Base-by-base conservation (phyloP, 352 stramenopile species). In the Pythium aristosporum region DNA sequence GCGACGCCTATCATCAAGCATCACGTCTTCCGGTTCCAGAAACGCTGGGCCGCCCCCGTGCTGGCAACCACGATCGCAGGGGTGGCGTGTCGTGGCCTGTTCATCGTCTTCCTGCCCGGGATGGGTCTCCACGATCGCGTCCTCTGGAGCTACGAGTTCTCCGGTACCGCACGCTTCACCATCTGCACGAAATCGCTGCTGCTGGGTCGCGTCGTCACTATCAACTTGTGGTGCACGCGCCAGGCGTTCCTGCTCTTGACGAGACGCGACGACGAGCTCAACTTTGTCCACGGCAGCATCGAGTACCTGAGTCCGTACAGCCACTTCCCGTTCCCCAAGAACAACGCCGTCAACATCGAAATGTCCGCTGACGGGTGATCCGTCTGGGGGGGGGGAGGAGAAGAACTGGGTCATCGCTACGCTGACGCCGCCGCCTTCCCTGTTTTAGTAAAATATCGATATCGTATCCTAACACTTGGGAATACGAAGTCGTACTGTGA, bases 211-310 rank as follows among this genome's bases (percentile, higher is more conserved):
- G 37, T 47, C n/a, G 37, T 57, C 9, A 65, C 48, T 2, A 57
- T 58, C 21, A 18, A 48, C 1, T 13, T 59, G 18, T 65, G 58
- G 58, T 53, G 49, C 28, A 53, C 37, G 18, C 58, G 58, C 23
- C 58, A 65, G 41, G 48, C 25, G 3, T 65, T 44, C 21, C 25
- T 65, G 48, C 39, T 58, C 10, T 21, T 23, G 3, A 53, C 58
- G 23, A 34, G 58, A 32, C 13, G n/a, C 1, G 58, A 65, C 3
- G 58, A 65, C 39, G 58, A 65, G 28, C 58, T 65, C 25, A 65
- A 58, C 49, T 51, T 65, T 39, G 58, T 65, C 16, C 58, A 39
- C 15, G 58, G 58, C 15, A 34, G 41, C 18, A n/a, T 58, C 3
- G 48, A 65, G 16, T 65, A 65, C 18, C 21, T 44, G 21, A 65